Evolutionary conservation across 345 rosid genomes (phyloP), one percentile per base, ranked within the genome.

Genomic region (Pseudoturritis turrita): DNA sequence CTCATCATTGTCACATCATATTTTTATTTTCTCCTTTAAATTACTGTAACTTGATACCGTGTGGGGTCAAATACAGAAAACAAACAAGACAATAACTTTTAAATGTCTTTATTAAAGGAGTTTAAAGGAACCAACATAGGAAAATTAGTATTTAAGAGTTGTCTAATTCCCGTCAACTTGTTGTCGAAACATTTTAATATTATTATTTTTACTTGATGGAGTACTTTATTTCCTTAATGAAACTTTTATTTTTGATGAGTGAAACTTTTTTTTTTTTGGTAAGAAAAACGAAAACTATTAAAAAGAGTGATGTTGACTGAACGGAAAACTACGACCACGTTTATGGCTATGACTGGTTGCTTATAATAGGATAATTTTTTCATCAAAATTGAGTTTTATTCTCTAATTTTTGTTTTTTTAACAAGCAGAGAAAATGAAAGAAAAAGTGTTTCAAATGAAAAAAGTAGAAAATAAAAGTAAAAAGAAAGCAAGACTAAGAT

Each of bases 101-200:
- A 11, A 46, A 37, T 61, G 77, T 25, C 59, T 73, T 65, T 73
- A 73, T 21, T 29, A 39, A 40, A 66, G 68, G 72, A 23, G 62
- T 70, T 21, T 29, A 39, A 40, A 66, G 68, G 72, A 23, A 72
- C 76, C 63, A 72, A 62, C 76, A 72, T 43, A 62, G 21, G 76
- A 72, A 47, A 50, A 66, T 52, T 50, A 57, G 66, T 73, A 23
- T 39, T 35, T 5, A n/a, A 49, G 46, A 60, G 23, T 59, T 45
- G 7, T 47, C 29, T 37, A 49, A 39, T 47, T 59, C 22, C 29
- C 65, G 4, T 41, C 78, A 51, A 74, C 73, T 74, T 74, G 70
- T 22, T 52, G 45, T 66, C 21, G 35, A 28, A 47, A 6, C 43
- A 65, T 65, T 35, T 39, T 25, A n/a, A 22, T 73, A 72, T n/a